Evolutionary conservation across 306 rosid species (phyloP).

Genomic region (Trifolium fragiferum): DNA sequence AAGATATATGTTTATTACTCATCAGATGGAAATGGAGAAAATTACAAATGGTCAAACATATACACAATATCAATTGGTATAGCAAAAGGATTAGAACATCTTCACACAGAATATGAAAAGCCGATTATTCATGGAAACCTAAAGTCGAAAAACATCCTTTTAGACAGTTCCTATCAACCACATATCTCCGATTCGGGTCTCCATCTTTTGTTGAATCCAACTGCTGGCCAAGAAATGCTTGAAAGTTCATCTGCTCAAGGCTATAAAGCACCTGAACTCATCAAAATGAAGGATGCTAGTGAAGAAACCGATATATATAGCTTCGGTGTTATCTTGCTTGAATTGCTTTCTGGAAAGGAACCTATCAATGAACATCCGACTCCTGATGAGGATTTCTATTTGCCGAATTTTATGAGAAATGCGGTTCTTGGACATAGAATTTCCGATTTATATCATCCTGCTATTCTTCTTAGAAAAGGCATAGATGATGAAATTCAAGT

Average conservation of each 20-base stretch:
- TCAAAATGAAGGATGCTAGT: slow-evolving; percentile 81
- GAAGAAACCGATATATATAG: slow-evolving; percentile 78
- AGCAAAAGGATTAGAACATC: slow-evolving; percentile 82
- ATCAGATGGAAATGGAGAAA: slow-evolving; percentile 67
- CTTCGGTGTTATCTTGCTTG: slow-evolving; percentile 80
- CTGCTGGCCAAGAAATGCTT: slow-evolving; percentile 88
- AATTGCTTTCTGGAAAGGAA: slow-evolving; percentile 83
- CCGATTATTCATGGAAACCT: slow-evolving; percentile 87
- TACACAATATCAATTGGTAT: slow-evolving; percentile 67
- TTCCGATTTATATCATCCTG: slow-evolving; percentile 79
- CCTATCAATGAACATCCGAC: slow-evolving; percentile 74
- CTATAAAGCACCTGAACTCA: slow-evolving; percentile 87
- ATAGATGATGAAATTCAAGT: slow-evolving; percentile 44
- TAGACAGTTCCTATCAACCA: slow-evolving; percentile 68
- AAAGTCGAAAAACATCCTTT: slow-evolving; percentile 77
- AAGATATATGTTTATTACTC: slow-evolving; percentile 35
- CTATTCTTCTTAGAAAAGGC: slow-evolving; percentile 59
- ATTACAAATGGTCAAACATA: slow-evolving; percentile 72
- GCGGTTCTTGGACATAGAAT: slow-evolving; percentile 79
- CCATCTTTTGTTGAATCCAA: slow-evolving; percentile 77
- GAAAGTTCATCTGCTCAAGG: slow-evolving; percentile 77
- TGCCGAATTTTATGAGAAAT: slow-evolving; percentile 81
- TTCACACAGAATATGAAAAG: slow-evolving; percentile 68
- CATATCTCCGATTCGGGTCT: slow-evolving; percentile 75
- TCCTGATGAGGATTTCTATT: slow-evolving; percentile 81